Evolutionary conservation across 2,329 filamentous ascomycete species (phyloP).

Genomic region (Colletotrichum costaricense): DNA sequence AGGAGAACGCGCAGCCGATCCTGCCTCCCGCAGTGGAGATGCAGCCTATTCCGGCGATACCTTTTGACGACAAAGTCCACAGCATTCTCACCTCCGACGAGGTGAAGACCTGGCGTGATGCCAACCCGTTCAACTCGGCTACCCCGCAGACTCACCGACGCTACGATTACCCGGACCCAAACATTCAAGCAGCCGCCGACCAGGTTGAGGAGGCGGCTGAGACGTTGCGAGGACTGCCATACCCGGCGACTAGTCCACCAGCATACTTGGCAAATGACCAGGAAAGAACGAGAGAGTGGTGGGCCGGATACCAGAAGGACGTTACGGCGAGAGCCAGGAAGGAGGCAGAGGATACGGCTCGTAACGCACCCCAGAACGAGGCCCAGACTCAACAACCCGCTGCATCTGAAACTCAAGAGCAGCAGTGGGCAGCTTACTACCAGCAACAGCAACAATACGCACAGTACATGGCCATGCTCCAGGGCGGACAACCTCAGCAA

Average conservation of each 20-base stretch:
- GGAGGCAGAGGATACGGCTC: constrained; percentile 51
- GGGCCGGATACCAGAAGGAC: constrained; percentile 59
- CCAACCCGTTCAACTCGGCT: constrained; percentile 50
- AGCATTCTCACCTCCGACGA: constrained; percentile 56
- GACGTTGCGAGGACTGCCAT: constrained; percentile 57
- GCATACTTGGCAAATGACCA: constrained; percentile 61
- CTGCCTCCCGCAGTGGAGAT: constrained; percentile 46
- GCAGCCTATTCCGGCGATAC: constrained; percentile 45
- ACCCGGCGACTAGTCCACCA: constrained; percentile 63
- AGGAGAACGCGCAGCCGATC: constrained; percentile 36
- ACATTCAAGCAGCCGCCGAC: constrained; percentile 54
- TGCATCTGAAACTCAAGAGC: constrained; percentile 32
- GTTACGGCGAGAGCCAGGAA: constrained; percentile 50
- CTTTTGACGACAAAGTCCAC: constrained; percentile 54
- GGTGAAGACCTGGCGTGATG: constrained; percentile 55
- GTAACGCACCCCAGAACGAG: constrained; percentile 43
- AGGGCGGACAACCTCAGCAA: constrained; percentile 45
- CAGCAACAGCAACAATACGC: constrained; percentile 46
- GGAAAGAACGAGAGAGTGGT: constrained; percentile 64
- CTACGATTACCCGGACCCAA: constrained; percentile 55
- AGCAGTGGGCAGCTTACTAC: constrained; percentile 43
- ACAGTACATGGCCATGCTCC: constrained; percentile 56
- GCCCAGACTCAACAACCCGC: constrained; percentile 44
- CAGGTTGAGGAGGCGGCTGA: constrained; percentile 56
- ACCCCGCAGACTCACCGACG: constrained; percentile 41